Percentiles rank a stretch among this genome's conserved stretches.
Evolutionary conservation across 176 grass and related monocot genomes (phyloP).

Genomic region (Aechmea fasciata): DNA sequence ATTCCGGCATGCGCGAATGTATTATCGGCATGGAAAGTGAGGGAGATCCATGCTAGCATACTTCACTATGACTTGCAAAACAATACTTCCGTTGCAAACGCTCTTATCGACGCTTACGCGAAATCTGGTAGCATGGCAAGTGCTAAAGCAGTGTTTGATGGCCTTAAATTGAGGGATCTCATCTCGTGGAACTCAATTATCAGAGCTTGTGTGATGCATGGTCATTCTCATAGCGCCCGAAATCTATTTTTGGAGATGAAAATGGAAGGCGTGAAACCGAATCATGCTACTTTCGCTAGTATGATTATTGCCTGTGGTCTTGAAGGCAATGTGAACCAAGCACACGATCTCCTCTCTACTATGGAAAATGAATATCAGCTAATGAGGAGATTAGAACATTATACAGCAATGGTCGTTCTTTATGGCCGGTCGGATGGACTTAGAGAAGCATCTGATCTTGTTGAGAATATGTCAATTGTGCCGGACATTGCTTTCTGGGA

Average conservation of each 20-base stretch:
- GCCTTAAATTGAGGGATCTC: conserved; percentile 36
- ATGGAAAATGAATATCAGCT: conserved; percentile 40
- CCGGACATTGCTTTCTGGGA: conserved; percentile 49
- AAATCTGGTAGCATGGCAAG: conserved; percentile 53
- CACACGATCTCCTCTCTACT: conserved; percentile 36
- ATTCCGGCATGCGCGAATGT: conserved; percentile 60
- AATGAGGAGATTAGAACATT: conserved; percentile 48
- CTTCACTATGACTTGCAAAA: conserved; percentile 38
- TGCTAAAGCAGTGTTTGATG: conserved; percentile 51
- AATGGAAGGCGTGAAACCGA: conserved; percentile 27
- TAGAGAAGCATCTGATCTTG: conserved; percentile 50
- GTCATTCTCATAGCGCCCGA: conserved; percentile 36
- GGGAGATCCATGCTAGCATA: conserved; percentile 57
- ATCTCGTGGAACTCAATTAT: conserved; percentile 76
- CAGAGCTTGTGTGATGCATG: conserved; percentile 40
- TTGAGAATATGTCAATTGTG: conserved; percentile 44
- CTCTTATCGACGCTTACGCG: conserved; percentile 49
- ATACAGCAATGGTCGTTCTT: conserved; percentile 43
- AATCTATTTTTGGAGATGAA: conserved; percentile 46
- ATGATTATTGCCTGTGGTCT: conserved; percentile 61
- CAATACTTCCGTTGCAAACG: conserved; percentile 52
- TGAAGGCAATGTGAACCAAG: conserved; percentile 37
- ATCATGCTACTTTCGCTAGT: conserved; percentile 42
- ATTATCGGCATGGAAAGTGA: conserved; percentile 41
- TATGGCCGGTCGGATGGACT: conserved; percentile 55